Evolutionary conservation across 1,284 basidiomycete species (phyloP).

Genomic region (Rhodotorula sp.): DNA sequence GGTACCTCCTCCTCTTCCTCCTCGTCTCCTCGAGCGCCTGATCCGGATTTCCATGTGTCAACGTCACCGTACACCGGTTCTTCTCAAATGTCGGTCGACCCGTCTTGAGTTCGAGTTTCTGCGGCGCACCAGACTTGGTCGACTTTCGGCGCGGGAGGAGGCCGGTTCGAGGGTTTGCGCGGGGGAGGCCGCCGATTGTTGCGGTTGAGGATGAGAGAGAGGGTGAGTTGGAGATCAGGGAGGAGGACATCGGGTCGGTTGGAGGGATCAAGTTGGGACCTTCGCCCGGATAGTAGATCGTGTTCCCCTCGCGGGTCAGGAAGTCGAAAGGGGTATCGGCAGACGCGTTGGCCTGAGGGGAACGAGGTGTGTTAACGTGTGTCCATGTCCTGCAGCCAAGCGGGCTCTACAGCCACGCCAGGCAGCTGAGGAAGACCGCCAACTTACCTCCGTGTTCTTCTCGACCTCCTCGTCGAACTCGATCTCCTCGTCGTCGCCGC

Average conservation of each 20-base stretch:
- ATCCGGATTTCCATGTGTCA: slow-evolving; percentile 68
- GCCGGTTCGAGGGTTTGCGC: slow-evolving; percentile 21
- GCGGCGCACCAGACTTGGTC: slow-evolving; percentile 5
- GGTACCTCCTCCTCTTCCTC: slow-evolving; percentile 68
- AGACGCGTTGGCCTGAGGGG: slow-evolving; percentile 28
- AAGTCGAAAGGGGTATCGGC: slow-evolving; percentile 36
- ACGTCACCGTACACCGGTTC: slow-evolving; percentile 85
- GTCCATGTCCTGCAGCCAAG: not conserved
- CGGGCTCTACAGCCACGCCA: no score
- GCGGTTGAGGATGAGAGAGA: not conserved
- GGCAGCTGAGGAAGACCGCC: not conserved
- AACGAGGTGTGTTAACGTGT: no score
- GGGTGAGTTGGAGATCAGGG: slow-evolving; percentile 45
- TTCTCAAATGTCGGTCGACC: slow-evolving; percentile 76
- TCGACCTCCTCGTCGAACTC: slow-evolving; percentile 64
- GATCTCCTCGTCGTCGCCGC: slow-evolving; percentile 24
- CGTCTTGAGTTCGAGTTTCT: slow-evolving; percentile 22
- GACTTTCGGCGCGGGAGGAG: slow-evolving; percentile 27
- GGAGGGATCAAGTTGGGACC: slow-evolving; percentile 78
- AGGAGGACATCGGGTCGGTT: slow-evolving; percentile 51
- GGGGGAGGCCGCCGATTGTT: not conserved
- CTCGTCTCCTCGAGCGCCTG: slow-evolving; percentile 52
- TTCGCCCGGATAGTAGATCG: slow-evolving; percentile 70
- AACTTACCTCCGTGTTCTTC: slow-evolving; percentile 64
- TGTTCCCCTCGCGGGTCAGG: slow-evolving; percentile 29